phyloP scores from a whole-genome alignment of 1,284 basidiomycete genomes.

The Rhodotorula sp. region DNA sequence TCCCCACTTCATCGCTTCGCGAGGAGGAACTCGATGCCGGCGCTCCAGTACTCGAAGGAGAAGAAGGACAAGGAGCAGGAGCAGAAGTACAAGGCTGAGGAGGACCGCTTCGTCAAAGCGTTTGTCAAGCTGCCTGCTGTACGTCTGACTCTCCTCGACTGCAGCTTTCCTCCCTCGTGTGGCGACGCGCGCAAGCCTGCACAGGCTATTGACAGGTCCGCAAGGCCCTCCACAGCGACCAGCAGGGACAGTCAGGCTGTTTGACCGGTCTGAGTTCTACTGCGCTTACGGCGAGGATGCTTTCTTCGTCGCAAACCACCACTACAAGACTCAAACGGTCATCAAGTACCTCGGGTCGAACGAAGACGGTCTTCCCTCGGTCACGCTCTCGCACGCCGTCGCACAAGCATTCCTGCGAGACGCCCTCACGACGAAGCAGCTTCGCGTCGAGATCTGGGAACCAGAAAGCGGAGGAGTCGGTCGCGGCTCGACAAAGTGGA shows the following conservation, averaged over 20 bases:
- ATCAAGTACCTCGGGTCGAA: constrained; percentile 72
- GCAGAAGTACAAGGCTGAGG: background rate
- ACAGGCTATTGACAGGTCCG: too few species aligned
- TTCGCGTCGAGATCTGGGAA: constrained; percentile 78
- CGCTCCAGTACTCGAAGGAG: constrained; percentile 20
- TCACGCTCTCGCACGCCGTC: constrained; percentile 74
- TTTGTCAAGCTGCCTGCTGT: too few species aligned
- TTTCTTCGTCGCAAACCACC: constrained; percentile 75
- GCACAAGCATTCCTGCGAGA: constrained; percentile 85
- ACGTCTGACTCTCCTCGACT: background rate
- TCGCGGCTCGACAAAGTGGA: constrained; percentile 36
- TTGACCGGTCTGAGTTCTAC: constrained; percentile 81
- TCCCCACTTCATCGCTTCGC: background rate
- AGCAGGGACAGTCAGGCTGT: constrained; percentile 69
- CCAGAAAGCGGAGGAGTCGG: constrained; percentile 21
- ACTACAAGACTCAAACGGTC: constrained; percentile 70
- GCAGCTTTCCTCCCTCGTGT: background rate
- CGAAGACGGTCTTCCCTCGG: constrained; percentile 62
- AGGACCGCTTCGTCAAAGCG: too few species aligned
- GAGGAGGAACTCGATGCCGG: constrained; percentile 9
- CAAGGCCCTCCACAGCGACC: constrained; percentile 44
- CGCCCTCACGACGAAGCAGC: constrained; percentile 82
- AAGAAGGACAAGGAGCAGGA: constrained; percentile 5
- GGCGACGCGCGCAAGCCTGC: background rate
- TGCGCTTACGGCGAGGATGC: constrained; percentile 87